These are phyloP conservation scores for Phallus indusiatus DNA, from an alignment of 768 basidiomycete species.

Conservation along the genomic window DNA sequence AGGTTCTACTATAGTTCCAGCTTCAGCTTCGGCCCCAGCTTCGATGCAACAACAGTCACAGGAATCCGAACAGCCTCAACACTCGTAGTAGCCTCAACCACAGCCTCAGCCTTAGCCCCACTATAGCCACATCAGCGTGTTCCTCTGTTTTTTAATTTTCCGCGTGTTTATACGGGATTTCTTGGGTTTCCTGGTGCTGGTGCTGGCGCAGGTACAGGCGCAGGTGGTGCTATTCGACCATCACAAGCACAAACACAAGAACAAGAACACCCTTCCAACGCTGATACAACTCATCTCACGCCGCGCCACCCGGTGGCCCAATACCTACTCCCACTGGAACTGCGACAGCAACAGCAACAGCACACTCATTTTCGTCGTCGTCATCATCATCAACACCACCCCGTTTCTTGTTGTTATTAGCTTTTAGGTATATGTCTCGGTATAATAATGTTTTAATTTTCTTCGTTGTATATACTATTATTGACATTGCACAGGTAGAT, in stretches of 20 bases:
- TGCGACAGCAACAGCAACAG: no score
- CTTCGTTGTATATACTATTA: no score
- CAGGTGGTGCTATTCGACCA: not conserved
- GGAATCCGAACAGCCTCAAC: not conserved
- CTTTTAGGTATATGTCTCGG: no score
- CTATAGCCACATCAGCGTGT: not conserved
- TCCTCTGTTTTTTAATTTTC: not conserved
- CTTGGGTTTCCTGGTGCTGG: not conserved
- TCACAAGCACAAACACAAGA: not conserved
- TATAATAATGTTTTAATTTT: no score
- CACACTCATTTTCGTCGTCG: no score
- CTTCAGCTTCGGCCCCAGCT: slow-evolving; percentile 2
- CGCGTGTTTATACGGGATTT: not conserved
- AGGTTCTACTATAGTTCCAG: no score
- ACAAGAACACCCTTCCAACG: slow-evolving; percentile 8
- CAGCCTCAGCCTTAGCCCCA: no score
- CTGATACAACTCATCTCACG: not conserved
- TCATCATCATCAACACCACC: no score
- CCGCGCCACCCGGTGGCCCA: slow-evolving; percentile 10
- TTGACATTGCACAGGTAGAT: no score
- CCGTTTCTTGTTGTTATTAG: no score
- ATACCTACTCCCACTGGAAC: not conserved
- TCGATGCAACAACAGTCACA: no score
- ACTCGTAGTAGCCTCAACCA: not conserved
- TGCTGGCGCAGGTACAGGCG: not conserved